Conservation (phyloP, 2,329 filamentous ascomycete species). For the Chaetothyriales sp. region DNA sequence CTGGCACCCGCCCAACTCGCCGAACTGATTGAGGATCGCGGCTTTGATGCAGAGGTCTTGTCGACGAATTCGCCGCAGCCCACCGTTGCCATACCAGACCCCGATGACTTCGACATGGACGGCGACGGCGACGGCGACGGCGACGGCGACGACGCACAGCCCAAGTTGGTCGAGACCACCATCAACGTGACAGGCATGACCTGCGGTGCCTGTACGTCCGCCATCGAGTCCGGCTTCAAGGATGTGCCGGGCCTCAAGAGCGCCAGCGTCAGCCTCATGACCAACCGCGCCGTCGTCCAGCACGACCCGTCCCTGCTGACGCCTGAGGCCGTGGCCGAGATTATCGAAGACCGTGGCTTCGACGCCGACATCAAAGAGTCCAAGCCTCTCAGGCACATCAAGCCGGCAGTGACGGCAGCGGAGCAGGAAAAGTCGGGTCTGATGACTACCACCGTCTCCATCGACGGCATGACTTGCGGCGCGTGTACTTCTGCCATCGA, state of each 20-base stretch:
- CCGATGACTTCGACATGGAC: conserved; percentile 20
- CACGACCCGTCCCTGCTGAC: conserved; percentile 50
- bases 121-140: conserved; percentile 11
- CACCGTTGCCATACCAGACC: conserved; percentile 10
- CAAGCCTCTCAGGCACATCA: conserved; percentile 22
- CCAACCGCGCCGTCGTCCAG: conserved; percentile 72
- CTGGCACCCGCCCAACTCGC: conserved; percentile 63
- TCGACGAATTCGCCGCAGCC: conserved; percentile 50
- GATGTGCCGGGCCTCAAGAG: conserved; percentile 57
- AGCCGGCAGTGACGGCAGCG: conserved; percentile 24
- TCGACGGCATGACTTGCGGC: conserved; percentile 96
- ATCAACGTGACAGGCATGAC: conserved; percentile 79
- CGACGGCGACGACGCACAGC: conserved; percentile 2
- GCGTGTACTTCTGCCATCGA: conserved; percentile 90
- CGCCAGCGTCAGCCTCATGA: conserved; percentile 71
- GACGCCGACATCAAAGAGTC: conserved; percentile 43
- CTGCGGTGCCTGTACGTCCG: conserved; percentile 77
- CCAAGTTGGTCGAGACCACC: conserved; percentile 51
- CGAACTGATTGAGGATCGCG: conserved; percentile 80
- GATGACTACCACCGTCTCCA: conserved; percentile 68
- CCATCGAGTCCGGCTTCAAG: conserved; percentile 68
- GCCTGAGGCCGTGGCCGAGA: conserved; percentile 42
- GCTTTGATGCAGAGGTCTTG: conserved; percentile 84
- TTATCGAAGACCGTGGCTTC: conserved; percentile 59
- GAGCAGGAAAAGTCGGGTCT: conserved; percentile 23